Evolutionary conservation across 2,329 filamentous ascomycete genomes (phyloP).

Genomic region (Neofusicoccum ribis): DNA sequence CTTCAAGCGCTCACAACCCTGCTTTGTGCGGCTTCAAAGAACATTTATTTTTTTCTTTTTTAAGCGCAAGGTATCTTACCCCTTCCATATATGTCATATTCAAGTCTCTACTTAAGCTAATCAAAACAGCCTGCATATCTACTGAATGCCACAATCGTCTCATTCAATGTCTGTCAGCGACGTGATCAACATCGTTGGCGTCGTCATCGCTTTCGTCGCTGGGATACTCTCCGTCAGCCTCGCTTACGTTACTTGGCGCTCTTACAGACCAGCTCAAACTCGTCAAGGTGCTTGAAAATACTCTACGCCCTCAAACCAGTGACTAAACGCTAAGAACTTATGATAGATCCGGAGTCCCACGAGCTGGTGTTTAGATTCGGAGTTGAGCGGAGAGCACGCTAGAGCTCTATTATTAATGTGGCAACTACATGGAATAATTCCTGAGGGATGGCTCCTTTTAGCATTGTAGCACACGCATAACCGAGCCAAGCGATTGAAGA

Average conservation of each 20-base stretch:
- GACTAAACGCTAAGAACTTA: neutral
- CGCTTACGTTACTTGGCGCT: neutral
- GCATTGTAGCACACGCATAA: too few relatives aligned
- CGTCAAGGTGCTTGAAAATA: neutral
- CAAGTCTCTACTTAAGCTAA: neutral
- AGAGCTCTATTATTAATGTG: too few relatives aligned
- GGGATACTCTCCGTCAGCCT: neutral
- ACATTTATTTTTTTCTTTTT: too few relatives aligned
- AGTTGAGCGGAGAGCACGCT: neutral
- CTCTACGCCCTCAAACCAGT: rapidly evolving
- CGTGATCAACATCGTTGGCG: neutral
- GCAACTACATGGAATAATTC: too few relatives aligned
- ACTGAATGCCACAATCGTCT: neutral
- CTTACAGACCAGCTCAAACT: neutral
- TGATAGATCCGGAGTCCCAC: neutral
- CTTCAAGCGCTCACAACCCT: too few relatives aligned
- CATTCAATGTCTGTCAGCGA: neutral
- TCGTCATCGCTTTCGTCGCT: neutral
- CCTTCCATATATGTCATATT: too few relatives aligned
- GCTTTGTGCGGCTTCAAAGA: too few relatives aligned
- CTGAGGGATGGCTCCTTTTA: too few relatives aligned
- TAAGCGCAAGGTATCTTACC: too few relatives aligned
- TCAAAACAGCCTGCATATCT: too few relatives aligned
- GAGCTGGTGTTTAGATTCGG: neutral
- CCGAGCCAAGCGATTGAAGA: too few relatives aligned